A percentile compares a stretch with the other conserved stretches of the same genome.
Conservation (phyloP, 2,329 filamentous ascomycete genomes). For the Neofusicoccum sp. region DNA sequence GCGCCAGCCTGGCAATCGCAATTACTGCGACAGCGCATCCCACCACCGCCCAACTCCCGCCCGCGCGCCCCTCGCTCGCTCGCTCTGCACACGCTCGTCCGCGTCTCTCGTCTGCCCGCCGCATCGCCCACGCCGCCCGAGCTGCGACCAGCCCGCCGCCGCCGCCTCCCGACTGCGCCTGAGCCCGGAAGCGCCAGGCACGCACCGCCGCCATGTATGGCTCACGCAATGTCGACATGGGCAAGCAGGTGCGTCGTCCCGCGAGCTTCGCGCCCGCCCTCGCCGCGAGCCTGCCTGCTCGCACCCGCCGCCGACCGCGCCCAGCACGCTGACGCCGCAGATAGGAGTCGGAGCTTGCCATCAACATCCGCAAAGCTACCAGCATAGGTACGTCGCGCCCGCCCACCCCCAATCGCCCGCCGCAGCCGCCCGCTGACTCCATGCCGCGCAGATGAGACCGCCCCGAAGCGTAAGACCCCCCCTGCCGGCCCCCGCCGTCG, state of each 20-base stretch:
- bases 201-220: constrained; percentile 37
- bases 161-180: constrained; percentile 16
- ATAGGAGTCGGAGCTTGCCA: constrained; percentile 66
- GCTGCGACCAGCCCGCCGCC: constrained; percentile 2
- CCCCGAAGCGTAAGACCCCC: constrained; percentile 61
- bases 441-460: constrained; percentile 58
- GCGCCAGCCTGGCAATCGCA: constrained; percentile 16
- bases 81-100: background rate
- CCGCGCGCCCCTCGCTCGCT: background rate
- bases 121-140: background rate
- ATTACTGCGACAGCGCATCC: constrained; percentile 5
- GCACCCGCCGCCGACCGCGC: constrained; percentile 19
- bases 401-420: constrained; percentile 2
- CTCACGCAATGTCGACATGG: constrained; percentile 62
- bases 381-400: constrained; percentile 54
- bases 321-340: constrained; percentile 28
- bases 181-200: constrained; percentile 15
- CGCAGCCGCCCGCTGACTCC: constrained; percentile 25
- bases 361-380: constrained; percentile 69
- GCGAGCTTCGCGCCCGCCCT: background rate
- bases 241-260: constrained; percentile 53
- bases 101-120: background rate
- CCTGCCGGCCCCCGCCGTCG: background rate
- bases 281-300: background rate
- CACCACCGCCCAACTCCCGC: background rate